Evolutionary conservation across 805 yeast genomes (phyloP), one percentile per base, ranked within the genome.

Genomic region (Wickerhamiella musiphila): DNA sequence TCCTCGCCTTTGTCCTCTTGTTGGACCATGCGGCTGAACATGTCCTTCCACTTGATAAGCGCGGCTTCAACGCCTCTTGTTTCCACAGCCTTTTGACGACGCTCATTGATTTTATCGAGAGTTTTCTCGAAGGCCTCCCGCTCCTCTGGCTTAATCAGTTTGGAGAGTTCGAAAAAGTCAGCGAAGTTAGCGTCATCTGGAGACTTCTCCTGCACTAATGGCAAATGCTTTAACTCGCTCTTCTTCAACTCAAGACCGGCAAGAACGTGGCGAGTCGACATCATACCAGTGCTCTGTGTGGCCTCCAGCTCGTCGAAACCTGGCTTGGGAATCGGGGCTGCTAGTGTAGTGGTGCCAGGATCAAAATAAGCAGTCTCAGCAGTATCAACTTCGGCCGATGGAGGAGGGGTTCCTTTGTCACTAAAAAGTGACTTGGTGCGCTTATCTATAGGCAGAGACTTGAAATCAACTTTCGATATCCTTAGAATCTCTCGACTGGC

Each of bases 11-110:
- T 17, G 9, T 36, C 28, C 27, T 45, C 49, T 2, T 38, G 37
- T 18, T 37, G 41, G 12, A 38, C 39, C 41, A 43, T 36, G n/a
- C 75, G 63, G 29, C 64, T 61, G 47, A 71, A 63, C 33, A 68
- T 71, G 44, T 81, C 92, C 49, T 70, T 74, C 98, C 98, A 86
- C 51, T 78, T 76, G 46, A 75, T 81, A 40, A 68, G 70, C 1
- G 96, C 93, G 1, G 86, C 84, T 40, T 78, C 84, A 1, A 78
- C 61, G 3, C 93, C 86, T 36, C 77, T 66, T 13, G 70, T 59
- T 53, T 90, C 98, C 20, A 90, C 51, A 19, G 66, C 66, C 28
- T 68, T 59, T 52, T 90, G 94, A 49, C 98, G 69, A 17, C 68
- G 70, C 35, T 67, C 68, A 43, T 90, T 84, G 42, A 76, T 68